A percentile compares a stretch with the other conserved stretches of the same genome.
These are phyloP conservation scores for Penicillium sp. DNA, from an alignment of 2,329 filamentous ascomycete genomes.

Conservation along the genomic window DNA sequence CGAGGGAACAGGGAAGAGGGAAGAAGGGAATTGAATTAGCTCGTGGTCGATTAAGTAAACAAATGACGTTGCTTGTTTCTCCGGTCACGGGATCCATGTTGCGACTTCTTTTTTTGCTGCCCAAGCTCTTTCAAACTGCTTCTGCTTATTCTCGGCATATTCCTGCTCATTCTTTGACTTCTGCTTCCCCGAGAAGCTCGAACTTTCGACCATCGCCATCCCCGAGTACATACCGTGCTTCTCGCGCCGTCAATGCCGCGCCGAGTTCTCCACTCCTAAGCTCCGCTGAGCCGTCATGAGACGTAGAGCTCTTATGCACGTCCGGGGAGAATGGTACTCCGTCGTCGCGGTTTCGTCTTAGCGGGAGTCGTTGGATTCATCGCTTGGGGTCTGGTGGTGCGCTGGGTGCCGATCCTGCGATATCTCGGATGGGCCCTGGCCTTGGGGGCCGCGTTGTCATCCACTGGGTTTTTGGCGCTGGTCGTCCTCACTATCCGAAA, in stretches of 20 bases:
- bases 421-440: constrained; percentile 82
- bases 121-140: background rate
- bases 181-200: background rate
- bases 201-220: background rate
- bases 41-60: constrained; percentile 24
- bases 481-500: constrained; percentile 54
- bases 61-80: constrained; percentile 17
- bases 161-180: background rate
- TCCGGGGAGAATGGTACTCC: constrained; percentile 46
- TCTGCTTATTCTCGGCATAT: background rate
- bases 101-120: background rate
- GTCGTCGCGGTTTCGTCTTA: constrained; percentile 42
- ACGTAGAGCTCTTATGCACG: constrained; percentile 42
- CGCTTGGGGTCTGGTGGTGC: constrained; percentile 79
- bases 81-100: constrained; percentile 21
- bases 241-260: constrained; percentile 8
- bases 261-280: constrained; percentile 16
- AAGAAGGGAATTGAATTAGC: constrained; percentile 1
- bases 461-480: constrained; percentile 54
- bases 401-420: constrained; percentile 76
- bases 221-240: background rate
- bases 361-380: constrained; percentile 54
- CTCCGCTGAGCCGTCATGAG: constrained; percentile 30
- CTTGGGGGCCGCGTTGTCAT: constrained; percentile 57
- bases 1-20: constrained; percentile 1